These are phyloP conservation scores for Hypomontagnella monticulosa DNA, from an alignment of 495 filamentous ascomycete species.

Conservation along the genomic window DNA sequence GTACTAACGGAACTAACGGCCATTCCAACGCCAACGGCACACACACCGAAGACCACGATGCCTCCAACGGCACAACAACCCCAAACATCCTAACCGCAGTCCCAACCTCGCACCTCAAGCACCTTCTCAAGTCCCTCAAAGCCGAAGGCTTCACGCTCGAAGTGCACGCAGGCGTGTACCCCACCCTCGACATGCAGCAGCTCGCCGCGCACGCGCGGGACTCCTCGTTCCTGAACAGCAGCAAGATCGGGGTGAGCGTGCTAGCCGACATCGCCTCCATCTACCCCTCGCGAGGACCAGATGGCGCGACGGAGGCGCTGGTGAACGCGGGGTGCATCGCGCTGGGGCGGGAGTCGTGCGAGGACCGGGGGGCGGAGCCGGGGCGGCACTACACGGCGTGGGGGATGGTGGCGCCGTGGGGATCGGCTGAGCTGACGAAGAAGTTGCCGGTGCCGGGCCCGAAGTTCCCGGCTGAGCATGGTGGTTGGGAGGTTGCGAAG, in stretches of 20 bases:
- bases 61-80: neutral
- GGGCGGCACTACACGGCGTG: slow-evolving; percentile 69
- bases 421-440: neutral
- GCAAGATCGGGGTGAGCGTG: slow-evolving; percentile 73
- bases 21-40: slow-evolving; percentile 3
- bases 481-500: slow-evolving; percentile 68
- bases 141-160: slow-evolving; percentile 60
- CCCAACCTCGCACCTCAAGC: slow-evolving; percentile 38
- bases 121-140: slow-evolving; percentile 44
- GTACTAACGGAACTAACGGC: neutral
- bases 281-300: slow-evolving; percentile 66
- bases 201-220: slow-evolving; percentile 72
- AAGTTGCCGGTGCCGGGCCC: slow-evolving; percentile 40
- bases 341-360: slow-evolving; percentile 79
- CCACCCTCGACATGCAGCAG: slow-evolving; percentile 84
- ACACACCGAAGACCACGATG: neutral
- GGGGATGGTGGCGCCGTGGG: slow-evolving; percentile 77
- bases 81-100: slow-evolving; percentile 22
- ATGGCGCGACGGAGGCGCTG: slow-evolving; percentile 69
- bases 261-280: slow-evolving; percentile 76
- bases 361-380: slow-evolving; percentile 43
- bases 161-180: slow-evolving; percentile 77
- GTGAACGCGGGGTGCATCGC: slow-evolving; percentile 76
- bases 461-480: slow-evolving; percentile 54
- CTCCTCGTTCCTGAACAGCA: slow-evolving; percentile 49